Evolutionary conservation across 1,284 basidiomycete species (phyloP), one percentile per base, ranked within the genome.

Genomic region (Rhodotorula sp.): DNA sequence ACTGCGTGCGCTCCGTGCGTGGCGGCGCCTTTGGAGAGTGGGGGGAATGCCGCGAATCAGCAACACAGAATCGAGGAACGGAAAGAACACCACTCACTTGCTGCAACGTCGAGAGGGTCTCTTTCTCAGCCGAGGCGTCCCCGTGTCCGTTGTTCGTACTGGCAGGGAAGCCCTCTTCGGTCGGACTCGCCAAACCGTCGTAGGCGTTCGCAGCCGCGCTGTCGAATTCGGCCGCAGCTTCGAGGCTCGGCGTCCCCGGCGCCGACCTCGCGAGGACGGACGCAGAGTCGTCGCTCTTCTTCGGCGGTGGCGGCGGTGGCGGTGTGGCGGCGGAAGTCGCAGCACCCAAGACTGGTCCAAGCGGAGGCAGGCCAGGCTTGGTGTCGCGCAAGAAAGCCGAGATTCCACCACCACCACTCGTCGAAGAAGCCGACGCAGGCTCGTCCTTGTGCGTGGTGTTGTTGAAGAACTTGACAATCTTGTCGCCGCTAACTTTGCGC

Each of bases 291-390:
- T 55, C 54, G 54, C 28, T 16, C 10, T 26, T 16, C 54, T 55
- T 55, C 26, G 12, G 54, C 1, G 15, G 54, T 3, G 26, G 54
- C 26, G 28, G 26, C n/a, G 52, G 54, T 0, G 28, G 12, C 26
- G 26, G 28, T 26, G 18, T 18, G n/a, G 50, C 34, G 5, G 34
- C 14, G 14, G 34, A 10, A 10, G 19, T 1, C 34, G 28, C 14
- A 10, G 6, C 54, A 2, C 38, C 38, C 38, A 10, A 43, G 12
- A 55, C 54, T 16, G 54, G 54, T 7, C 26, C 54, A 6, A 55
- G 54, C 8, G n/a, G 54, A 15, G 54, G 54, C 54, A 55, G 19
- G 8, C 54, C 64, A 0, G 68, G 68, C 68, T 69, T 43, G 38
- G 38, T 43, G 2, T 43, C 38, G 38, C 38, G 62, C 12, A 38